These are phyloP conservation scores for Hansfordia pulvinata DNA, from an alignment of 2,329 filamentous ascomycete genomes.

Conservation along the genomic window DNA sequence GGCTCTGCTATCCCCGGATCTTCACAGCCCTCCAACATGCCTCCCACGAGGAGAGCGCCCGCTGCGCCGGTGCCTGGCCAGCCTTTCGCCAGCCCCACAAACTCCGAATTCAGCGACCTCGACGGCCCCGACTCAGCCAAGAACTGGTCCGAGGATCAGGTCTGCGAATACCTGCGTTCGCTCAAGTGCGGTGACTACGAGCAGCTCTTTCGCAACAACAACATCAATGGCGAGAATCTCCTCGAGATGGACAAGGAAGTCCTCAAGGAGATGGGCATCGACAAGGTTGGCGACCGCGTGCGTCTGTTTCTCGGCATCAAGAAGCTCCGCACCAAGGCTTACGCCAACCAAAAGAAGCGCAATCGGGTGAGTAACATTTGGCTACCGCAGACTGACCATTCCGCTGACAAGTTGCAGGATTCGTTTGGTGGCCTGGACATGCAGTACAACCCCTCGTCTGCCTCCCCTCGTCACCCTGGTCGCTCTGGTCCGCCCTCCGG, in stretches of 20 bases:
- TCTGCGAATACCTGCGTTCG: constrained; percentile 79
- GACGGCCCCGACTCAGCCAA: constrained; percentile 64
- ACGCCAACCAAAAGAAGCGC: constrained; percentile 66
- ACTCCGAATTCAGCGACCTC: constrained; percentile 81
- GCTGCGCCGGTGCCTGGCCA: constrained; percentile 35
- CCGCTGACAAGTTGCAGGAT: constrained; percentile 39
- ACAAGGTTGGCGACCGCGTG: constrained; percentile 93
- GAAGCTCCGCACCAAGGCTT: constrained; percentile 64
- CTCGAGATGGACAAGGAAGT: constrained; percentile 95
- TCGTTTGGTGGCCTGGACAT: constrained; percentile 70
- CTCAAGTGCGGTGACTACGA: constrained; percentile 95
- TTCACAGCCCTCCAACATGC: constrained; percentile 32
- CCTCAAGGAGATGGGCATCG: constrained; percentile 94
- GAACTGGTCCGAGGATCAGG: constrained; percentile 84
- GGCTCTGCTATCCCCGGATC: constrained; percentile 29
- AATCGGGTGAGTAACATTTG: constrained; percentile 57
- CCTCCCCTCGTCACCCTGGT: constrained; percentile 47
- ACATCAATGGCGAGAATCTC: constrained; percentile 94
- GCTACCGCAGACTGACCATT: no score
- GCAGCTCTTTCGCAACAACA: constrained; percentile 75
- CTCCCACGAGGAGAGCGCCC: constrained; percentile 37
- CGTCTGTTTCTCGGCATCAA: constrained; percentile 80
- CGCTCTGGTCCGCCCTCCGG: constrained; percentile 29
- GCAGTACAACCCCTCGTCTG: constrained; percentile 45
- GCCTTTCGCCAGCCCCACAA: constrained; percentile 68